Evolutionary conservation across 2,329 filamentous ascomycete genomes (phyloP), one percentile per base, ranked within the genome.

Genomic region (Cordyceps pruinosa): DNA sequence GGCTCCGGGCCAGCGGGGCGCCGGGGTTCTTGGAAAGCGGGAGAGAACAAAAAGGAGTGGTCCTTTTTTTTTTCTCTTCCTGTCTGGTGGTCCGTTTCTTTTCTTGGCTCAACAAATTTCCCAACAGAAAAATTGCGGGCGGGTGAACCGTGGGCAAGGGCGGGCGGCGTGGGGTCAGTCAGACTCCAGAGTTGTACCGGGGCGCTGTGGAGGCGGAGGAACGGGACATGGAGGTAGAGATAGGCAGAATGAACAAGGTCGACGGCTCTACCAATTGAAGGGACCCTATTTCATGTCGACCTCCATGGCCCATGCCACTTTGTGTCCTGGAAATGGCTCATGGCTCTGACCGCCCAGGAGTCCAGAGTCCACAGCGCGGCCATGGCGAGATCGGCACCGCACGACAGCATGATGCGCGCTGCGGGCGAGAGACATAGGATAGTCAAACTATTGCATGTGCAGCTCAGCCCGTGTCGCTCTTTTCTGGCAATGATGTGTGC

Each of bases 51-150:
- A 32, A 32, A 12, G 13, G 44, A 17, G 21, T 21, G 45, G 3
- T n/a, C 10, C 13, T 39, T 39, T 26, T 39, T 52, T 44, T 53
- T 30, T 23, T 37, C 17, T 26, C 21, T 39, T 8, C 15, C n/a
- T 41, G n/a, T 51, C 1, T 23, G 65, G 2, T n/a, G 41, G 25
- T 28, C n/a, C n/a, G n/a, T n/a, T n/a, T n/a, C 10, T 55, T 63
- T 58, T 60, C 63, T 61, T 60, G 59, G 61, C 67, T 64, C 68
- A 70, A 70, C 68, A 70, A 70, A 68, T 67, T 70, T 67, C 68
- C 69, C 69, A 70, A 70, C 69, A 70, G 68, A 70, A 70, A 49
- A 48, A 49, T 50, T 45, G 48, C 30, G 19, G 44, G 41, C 37
- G 37, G 35, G n/a, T 26, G 7, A 19, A 15, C 28, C n/a, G 39